These are phyloP conservation scores for Larix kaempferi DNA, from an alignment of 75 land plant species.

Conservation along the genomic window DNA sequence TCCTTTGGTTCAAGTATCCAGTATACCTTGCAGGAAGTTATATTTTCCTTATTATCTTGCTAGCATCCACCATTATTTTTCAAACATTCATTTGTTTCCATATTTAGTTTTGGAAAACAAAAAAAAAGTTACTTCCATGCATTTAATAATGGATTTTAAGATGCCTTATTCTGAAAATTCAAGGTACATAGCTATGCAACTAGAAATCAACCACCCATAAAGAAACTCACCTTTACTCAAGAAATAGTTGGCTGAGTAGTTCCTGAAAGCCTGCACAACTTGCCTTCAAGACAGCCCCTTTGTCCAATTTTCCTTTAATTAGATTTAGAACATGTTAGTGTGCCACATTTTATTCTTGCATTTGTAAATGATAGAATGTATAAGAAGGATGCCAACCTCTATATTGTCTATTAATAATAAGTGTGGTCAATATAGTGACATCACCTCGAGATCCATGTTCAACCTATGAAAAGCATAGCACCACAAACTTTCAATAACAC, in stretches of 20 bases:
- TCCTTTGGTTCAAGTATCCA: not conserved
- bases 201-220: not conserved
- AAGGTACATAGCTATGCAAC: not conserved
- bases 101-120: constrained; percentile 42
- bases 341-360: not conserved
- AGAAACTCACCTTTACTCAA: constrained; percentile 59
- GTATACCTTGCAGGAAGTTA: constrained; percentile 94
- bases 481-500: not conserved
- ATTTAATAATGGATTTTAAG: not conserved
- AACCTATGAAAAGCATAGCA: constrained; percentile 35
- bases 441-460: constrained; percentile 94
- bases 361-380: not conserved
- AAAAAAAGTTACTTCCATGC: not conserved
- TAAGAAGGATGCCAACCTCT: constrained; percentile 52
- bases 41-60: constrained; percentile 69
- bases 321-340: not conserved
- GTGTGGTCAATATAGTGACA: constrained; percentile 93
- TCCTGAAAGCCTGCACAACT: constrained; percentile 97
- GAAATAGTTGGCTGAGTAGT: constrained; percentile 91
- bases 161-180: not conserved
- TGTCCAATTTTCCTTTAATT: constrained; percentile 84
- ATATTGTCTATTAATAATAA: constrained; percentile 90
- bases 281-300: constrained; percentile 91
- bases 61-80: constrained; percentile 95
- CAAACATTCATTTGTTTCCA: constrained; percentile 95